Base-by-base conservation (phyloP, 768 basidiomycete species). In the Dendrothele bispora region DNA sequence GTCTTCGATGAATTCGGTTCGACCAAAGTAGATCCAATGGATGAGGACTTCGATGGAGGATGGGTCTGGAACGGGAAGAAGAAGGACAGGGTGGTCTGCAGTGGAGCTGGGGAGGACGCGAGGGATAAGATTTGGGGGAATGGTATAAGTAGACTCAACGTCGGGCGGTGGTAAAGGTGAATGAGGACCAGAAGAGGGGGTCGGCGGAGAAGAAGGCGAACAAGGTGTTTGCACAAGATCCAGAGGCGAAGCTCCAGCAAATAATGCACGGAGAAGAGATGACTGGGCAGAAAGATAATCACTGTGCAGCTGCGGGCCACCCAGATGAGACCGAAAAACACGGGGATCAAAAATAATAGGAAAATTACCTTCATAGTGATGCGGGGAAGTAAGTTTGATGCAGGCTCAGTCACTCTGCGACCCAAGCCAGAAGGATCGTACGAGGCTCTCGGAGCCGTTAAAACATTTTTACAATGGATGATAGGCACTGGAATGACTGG, bases 201-300 rank as follows among this genome's bases (percentile, higher is more conserved):
- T 57, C 29, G 55, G 49, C 44, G 45, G 66, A 46, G 40, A 63
- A 57, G 44, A 67, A 55, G 36, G 68, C n/a, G n/a, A n/a, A n/a
- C n/a, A n/a, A 53, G 35, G 68, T 60, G 67, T 65, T 55, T 57
- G 66, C 54, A 83, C 73, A 47, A 87, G 72, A 52, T 87, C 80
- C 50, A 82, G 64, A 14, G 84, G 72, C 20, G 80, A 78, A 32
- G 81, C 72, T 22, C 86, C 88, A 55, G 79, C 81, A 61, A 94
- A 80, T 34, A 94, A 74, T 7, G 76, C 78, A 29, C 83, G 74
- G 38, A 94, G 71, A 44, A 91, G 81, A 35, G 75, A 74, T 0
- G 91, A 93, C 63, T 92, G 89, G 15, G 88, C 83, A n/a, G 82
- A 80, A 36, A 95, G 78, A 59, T 86, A 91, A 61, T 89, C 88